phyloP scores from a whole-genome alignment of 495 filamentous ascomycete genomes.

The Aspergillus leporis region DNA sequence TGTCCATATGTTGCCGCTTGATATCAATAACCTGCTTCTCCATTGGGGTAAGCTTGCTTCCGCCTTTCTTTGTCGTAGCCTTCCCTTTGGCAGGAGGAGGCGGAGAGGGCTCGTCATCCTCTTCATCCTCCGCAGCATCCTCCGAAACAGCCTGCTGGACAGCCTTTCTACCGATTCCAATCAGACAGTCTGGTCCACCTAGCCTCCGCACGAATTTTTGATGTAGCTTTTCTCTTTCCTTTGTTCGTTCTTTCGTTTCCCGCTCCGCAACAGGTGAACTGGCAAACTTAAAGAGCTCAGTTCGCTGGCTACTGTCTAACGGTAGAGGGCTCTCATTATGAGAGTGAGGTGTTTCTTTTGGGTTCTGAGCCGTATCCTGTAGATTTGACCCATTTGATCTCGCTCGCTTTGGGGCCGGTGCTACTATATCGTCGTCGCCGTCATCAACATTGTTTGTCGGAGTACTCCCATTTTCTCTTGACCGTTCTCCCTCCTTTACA shows the following conservation, averaged over 20 bases:
- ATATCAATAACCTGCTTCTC: conserved; percentile 92
- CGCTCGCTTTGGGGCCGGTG: conserved; percentile 42
- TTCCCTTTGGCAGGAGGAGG: conserved; percentile 56
- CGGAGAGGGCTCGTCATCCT: conserved; percentile 55
- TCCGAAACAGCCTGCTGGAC: conserved; percentile 53
- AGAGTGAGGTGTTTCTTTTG: conserved; percentile 7
- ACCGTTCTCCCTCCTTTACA: conserved; percentile 16
- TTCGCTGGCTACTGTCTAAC: conserved; percentile 33
- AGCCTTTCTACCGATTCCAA: conserved; percentile 62
- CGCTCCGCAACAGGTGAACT: conserved; percentile 33
- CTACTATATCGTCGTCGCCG: conserved; percentile 43
- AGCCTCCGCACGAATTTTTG: conserved; percentile 87
- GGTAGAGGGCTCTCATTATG: conserved; percentile 17
- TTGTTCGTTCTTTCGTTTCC: conserved; percentile 20
- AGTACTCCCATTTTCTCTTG: conserved; percentile 20
- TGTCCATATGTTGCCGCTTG: conserved; percentile 88
- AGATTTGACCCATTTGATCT: conserved; percentile 21
- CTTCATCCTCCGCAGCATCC: conserved; percentile 52
- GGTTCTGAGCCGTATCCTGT: conserved; percentile 17
- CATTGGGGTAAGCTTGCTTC: conserved; percentile 85
- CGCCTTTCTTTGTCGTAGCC: conserved; percentile 60
- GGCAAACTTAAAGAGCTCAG: conserved; percentile 42
- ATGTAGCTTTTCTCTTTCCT: conserved; percentile 71
- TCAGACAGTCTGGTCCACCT: conserved; percentile 77
- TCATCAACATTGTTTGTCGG: conserved; percentile 28